These are phyloP conservation scores for Petasospora fabianii DNA, from an alignment of 1,139 yeast genomes.

Conservation along the genomic window DNA sequence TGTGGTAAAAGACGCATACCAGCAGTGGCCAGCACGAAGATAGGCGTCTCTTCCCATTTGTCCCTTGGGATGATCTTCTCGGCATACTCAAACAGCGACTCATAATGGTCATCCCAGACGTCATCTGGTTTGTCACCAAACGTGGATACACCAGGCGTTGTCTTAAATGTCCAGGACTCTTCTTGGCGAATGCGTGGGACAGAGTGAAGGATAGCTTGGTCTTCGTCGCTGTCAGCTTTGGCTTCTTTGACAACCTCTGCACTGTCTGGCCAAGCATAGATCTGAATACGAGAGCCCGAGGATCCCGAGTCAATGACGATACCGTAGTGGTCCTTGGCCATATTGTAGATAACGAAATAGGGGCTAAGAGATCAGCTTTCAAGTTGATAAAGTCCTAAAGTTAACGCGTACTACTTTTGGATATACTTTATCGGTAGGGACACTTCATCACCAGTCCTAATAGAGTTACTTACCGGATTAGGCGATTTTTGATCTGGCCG, in stretches of 20 bases:
- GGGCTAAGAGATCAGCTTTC: too few species aligned
- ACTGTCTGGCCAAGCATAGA: conserved; percentile 64
- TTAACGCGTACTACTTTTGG: too few species aligned
- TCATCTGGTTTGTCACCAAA: conserved; percentile 45
- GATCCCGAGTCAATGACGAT: conserved; percentile 81
- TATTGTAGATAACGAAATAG: too few species aligned
- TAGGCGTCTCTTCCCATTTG: conserved; percentile 56
- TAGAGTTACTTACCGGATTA: too few species aligned
- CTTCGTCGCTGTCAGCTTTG: conserved; percentile 23
- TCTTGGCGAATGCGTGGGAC: conserved; percentile 63
- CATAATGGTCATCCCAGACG: conserved; percentile 61
- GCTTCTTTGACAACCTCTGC: conserved; percentile 24
- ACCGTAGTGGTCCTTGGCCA: conserved; percentile 43
- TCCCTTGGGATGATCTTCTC: conserved; percentile 53
- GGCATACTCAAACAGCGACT: conserved; percentile 53
- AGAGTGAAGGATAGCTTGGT: conserved; percentile 35
- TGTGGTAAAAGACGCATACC: conserved; percentile 69
- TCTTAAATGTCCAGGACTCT: conserved; percentile 56
- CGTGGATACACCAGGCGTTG: conserved; percentile 67
- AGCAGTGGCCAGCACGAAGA: conserved; percentile 74
- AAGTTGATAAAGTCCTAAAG: too few species aligned
- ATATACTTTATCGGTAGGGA: too few species aligned
- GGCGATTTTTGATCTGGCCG: too few species aligned
- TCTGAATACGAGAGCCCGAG: conserved; percentile 71
- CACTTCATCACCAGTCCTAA: too few species aligned